Evolutionary conservation across 257 asterid genomes (phyloP).

Genomic region (Asclepias syriaca): DNA sequence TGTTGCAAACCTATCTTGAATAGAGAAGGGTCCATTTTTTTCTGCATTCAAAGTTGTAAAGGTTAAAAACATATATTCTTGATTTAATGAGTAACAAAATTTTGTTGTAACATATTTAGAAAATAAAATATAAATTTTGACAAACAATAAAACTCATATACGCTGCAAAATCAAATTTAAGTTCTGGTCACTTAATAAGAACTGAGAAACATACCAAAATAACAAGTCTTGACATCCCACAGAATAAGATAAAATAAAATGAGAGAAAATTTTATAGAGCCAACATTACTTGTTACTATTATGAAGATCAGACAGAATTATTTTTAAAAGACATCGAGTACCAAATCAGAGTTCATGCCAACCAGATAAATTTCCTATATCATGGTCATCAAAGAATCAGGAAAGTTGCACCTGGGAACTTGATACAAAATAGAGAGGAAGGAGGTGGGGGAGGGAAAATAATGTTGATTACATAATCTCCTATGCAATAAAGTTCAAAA

Average conservation of each 20-base stretch:
- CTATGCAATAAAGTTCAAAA: background rate
- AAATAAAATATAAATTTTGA: background rate
- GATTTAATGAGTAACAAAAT: background rate
- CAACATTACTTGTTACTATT: too few relatives aligned
- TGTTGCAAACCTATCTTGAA: conserved; percentile 79
- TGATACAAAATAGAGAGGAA: background rate
- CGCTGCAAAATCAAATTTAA: background rate
- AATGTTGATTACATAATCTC: background rate
- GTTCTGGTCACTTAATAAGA: background rate
- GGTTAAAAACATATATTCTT: conserved; percentile 11
- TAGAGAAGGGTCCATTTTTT: conserved; percentile 50
- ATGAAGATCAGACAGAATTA: background rate
- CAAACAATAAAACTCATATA: background rate
- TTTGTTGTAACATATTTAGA: background rate
- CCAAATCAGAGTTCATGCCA: conserved; percentile 2
- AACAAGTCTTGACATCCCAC: background rate
- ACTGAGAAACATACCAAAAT: background rate
- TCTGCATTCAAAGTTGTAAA: conserved; percentile 44
- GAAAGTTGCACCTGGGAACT: background rate
- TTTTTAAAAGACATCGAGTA: background rate
- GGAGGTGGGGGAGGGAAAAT: background rate
- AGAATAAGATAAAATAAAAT: background rate
- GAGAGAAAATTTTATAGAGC: background rate
- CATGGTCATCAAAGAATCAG: background rate
- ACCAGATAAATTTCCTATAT: background rate